Conservation (phyloP, 768 basidiomycete species). For the Agaricus blazei region DNA sequence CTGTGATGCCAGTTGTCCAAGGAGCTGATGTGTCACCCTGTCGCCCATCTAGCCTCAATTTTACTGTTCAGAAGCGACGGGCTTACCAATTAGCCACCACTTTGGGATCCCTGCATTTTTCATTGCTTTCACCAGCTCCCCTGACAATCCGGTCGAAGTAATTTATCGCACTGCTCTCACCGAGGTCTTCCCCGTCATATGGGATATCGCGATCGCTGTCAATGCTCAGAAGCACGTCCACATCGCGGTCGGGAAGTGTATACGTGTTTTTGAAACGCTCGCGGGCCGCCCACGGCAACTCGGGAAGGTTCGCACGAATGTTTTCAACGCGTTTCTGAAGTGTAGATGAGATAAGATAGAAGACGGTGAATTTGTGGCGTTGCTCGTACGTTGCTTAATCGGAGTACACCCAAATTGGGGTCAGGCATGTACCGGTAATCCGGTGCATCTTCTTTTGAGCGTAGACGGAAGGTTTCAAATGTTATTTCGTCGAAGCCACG, state of each 20-base stretch:
- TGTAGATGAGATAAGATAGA: background rate
- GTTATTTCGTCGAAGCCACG: constrained; percentile 83
- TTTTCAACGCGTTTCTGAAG: constrained; percentile 55
- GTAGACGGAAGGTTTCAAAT: constrained; percentile 74
- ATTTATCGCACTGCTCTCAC: constrained; percentile 37
- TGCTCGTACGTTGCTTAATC: constrained; percentile 41
- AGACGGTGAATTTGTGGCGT: too few relatives aligned
- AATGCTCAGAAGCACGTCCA: constrained; percentile 70
- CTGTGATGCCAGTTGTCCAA: constrained; percentile 67
- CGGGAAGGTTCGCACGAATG: constrained; percentile 56
- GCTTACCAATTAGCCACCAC: constrained; percentile 80
- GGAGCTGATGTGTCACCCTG: constrained; percentile 87
- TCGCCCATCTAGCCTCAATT: background rate
- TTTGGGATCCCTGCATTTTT: constrained; percentile 51
- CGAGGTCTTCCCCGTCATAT: constrained; percentile 47
- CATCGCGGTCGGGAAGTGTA: constrained; percentile 53
- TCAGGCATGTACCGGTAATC: constrained; percentile 99
- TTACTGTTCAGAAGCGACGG: background rate
- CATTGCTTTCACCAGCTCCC: constrained; percentile 4
- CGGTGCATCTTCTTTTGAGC: constrained; percentile 90
- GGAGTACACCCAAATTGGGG: constrained; percentile 78
- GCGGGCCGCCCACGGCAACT: constrained; percentile 65
- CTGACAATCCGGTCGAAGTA: constrained; percentile 79
- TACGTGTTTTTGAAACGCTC: constrained; percentile 47
- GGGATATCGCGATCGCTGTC: constrained; percentile 60